Evolutionary conservation across 495 filamentous ascomycete genomes (phyloP).

Genomic region (Hypoxylon perforatum): DNA sequence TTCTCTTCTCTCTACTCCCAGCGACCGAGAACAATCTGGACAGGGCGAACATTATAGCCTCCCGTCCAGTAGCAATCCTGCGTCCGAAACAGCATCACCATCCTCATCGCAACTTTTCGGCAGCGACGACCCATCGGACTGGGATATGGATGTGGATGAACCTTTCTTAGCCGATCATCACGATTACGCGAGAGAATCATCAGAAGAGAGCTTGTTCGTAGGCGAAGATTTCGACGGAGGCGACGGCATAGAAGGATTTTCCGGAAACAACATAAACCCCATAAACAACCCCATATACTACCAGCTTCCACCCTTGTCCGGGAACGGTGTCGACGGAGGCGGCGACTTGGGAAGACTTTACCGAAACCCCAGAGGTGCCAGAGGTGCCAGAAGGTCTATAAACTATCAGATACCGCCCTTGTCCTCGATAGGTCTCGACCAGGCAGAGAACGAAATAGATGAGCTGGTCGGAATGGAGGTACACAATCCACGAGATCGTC

Average conservation of each 20-base stretch:
- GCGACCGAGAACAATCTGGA: background rate
- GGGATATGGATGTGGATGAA: no score
- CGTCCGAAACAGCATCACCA: background rate
- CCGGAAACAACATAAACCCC: no score
- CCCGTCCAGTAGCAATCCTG: background rate
- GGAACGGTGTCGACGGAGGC: no score
- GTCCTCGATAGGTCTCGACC: background rate
- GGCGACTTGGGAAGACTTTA: no score
- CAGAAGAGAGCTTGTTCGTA: constrained; percentile 29
- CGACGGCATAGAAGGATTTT: background rate
- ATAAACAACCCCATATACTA: no score
- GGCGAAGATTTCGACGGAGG: background rate
- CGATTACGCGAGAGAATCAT: background rate
- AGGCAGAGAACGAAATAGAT: constrained; percentile 17
- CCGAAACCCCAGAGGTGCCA: no score
- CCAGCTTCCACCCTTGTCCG: no score
- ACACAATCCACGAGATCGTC: constrained; percentile 3
- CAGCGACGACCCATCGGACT: no score
- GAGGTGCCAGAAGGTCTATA: no score
- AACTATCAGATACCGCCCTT: no score
- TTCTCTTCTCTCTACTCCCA: background rate
- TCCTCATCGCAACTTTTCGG: background rate
- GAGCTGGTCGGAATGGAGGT: constrained; percentile 46
- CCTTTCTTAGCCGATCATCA: no score
- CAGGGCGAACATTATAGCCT: background rate